Evolutionary conservation across 495 filamentous ascomycete genomes (phyloP).

Genomic region (Penicillium steckii): DNA sequence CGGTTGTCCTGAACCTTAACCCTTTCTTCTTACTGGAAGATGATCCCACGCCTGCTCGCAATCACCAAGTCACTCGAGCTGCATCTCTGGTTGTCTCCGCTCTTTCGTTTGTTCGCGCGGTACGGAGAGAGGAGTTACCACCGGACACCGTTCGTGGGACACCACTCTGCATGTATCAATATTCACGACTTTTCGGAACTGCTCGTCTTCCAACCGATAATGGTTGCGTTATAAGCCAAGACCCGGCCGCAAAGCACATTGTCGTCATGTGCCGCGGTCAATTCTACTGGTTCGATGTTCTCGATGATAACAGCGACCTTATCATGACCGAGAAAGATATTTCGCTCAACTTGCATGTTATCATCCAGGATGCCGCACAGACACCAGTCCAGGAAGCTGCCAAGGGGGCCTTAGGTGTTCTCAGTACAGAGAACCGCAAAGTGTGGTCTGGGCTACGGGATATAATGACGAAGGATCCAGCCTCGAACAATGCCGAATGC

Average conservation of each 20-base stretch:
- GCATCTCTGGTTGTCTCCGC: slow-evolving; percentile 90
- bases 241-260: slow-evolving; percentile 82
- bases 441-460: slow-evolving; percentile 91
- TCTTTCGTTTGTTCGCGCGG: slow-evolving; percentile 87
- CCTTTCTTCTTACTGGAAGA: slow-evolving; percentile 98
- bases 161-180: slow-evolving; percentile 96
- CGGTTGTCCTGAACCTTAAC: slow-evolving; percentile 95
- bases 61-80: slow-evolving; percentile 92
- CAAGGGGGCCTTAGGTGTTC: slow-evolving; percentile 87
- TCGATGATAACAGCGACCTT: slow-evolving; percentile 89
- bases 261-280: slow-evolving; percentile 95
- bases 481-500: slow-evolving; percentile 93
- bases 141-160: slow-evolving; percentile 81
- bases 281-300: slow-evolving; percentile 98
- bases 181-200: slow-evolving; percentile 92
- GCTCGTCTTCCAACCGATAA: slow-evolving; percentile 92
- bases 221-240: slow-evolving; percentile 94
- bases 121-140: slow-evolving; percentile 88
- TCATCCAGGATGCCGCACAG: slow-evolving; percentile 84
- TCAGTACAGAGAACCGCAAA: slow-evolving; percentile 95
- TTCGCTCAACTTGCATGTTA: slow-evolving; percentile 85
- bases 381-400: slow-evolving; percentile 92
- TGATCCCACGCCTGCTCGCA: slow-evolving; percentile 92
- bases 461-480: slow-evolving; percentile 79
- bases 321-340: slow-evolving; percentile 98